Evolutionary conservation across 73 alveolate genomes (phyloP), one percentile per base, ranked within the genome.

Genomic region (Paramecium sonneborni): DNA sequence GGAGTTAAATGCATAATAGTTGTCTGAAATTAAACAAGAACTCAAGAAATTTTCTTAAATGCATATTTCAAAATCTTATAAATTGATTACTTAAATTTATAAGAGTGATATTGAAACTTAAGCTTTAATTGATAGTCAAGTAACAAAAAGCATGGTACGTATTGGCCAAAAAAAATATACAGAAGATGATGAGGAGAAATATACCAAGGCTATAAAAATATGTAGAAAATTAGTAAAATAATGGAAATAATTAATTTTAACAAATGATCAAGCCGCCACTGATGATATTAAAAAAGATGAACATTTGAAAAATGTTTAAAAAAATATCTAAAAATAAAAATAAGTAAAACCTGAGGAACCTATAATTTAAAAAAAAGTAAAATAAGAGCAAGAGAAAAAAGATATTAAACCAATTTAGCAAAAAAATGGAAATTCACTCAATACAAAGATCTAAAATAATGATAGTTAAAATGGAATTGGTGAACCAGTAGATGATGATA

Each of bases 91-190:
- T 43, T 44, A 79, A 44, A 79, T 79, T 41, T 79, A 79, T 79
- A 79, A 79, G 44, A 21, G 76, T 43, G 48, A 79, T 21, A 43
- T 43, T 10, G 69, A 38, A 4, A 44, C 41, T 41, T 23, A 79
- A 43, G 21, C 74, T 20, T 34, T 79, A 11, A 79, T 79, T 46
- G 90, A 79, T 21, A 43, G 76, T 41, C 18, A 79, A 46, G 41
- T 79, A 37, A 79, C 90, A 79, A 79, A 79, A 46, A 37, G 62
- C 30, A 21, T 79, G 18, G 90, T 79, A 26, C 46, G 90, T 30
- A 79, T 79, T 18, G 90, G 62, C 6, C 1, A 12, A 20, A 79
- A 79, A 39, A 32, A 32, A 39, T 79, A 79, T 28, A 79, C 76
- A 44, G 90, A 79, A 7, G 41, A 26, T 21, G 90, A 79, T 21